These are phyloP conservation scores for Lodderomyces elongisporus DNA, from an alignment of 1,139 yeast genomes.

Conservation along the genomic window DNA sequence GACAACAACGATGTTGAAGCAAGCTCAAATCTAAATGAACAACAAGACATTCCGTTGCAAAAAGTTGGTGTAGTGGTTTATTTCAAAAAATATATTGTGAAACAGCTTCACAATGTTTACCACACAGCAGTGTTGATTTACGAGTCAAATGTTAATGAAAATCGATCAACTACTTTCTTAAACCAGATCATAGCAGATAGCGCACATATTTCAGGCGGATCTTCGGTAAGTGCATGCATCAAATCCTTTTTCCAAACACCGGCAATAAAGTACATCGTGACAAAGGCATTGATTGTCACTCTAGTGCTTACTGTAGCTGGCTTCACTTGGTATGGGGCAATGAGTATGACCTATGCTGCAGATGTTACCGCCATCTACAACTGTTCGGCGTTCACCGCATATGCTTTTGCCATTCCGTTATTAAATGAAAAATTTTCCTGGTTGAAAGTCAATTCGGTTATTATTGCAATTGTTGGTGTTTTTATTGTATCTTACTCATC, in stretches of 20 bases:
- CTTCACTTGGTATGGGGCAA: slow-evolving; percentile 80
- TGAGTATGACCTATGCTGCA: slow-evolving; percentile 74
- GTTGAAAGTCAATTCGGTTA: slow-evolving; percentile 64
- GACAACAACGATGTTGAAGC: slow-evolving; percentile 8
- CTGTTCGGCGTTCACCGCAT: slow-evolving; percentile 85
- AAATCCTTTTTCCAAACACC: slow-evolving; percentile 35
- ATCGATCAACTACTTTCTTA: slow-evolving; percentile 32
- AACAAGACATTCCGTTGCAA: slow-evolving; percentile 11
- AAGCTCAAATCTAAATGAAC: slow-evolving; percentile 20
- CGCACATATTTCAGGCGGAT: slow-evolving; percentile 37
- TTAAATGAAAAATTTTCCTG: slow-evolving; percentile 61
- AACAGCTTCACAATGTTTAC: slow-evolving; percentile 47
- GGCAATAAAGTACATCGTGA: slow-evolving; percentile 46
- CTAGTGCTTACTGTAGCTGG: slow-evolving; percentile 71
- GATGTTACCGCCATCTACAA: slow-evolving; percentile 90
- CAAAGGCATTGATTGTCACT: slow-evolving; percentile 43
- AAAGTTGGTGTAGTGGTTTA: slow-evolving; percentile 19
- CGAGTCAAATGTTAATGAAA: slow-evolving; percentile 36
- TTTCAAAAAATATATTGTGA: slow-evolving; percentile 38
- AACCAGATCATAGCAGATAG: slow-evolving; percentile 34
- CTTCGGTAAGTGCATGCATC: slow-evolving; percentile 34
- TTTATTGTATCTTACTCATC: slow-evolving; percentile 68
- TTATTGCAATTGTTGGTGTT: slow-evolving; percentile 70
- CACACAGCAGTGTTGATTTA: slow-evolving; percentile 49
- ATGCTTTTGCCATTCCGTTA: slow-evolving; percentile 75